A percentile compares a stretch with the other conserved stretches of the same genome.
Evolutionary conservation across 495 filamentous ascomycete species (phyloP).

Genomic region (Aspergillus panamensis): DNA sequence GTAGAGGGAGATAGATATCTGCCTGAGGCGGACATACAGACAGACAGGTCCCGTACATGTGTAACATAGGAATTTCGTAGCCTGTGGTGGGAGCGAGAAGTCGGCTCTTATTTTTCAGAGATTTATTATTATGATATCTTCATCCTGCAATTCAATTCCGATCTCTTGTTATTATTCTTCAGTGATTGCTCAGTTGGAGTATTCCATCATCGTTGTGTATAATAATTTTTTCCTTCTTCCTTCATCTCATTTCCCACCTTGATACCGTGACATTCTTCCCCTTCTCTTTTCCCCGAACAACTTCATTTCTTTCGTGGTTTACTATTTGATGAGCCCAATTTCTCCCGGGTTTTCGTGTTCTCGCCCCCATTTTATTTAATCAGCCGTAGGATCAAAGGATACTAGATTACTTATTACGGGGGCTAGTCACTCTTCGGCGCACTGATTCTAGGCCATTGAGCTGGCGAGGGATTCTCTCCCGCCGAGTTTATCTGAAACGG

Average conservation of each 20-base stretch:
- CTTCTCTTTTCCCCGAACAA: too few relatives aligned
- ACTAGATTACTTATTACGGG: not conserved
- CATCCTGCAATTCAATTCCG: too few relatives aligned
- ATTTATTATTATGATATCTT: too few relatives aligned
- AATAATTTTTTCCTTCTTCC: too few relatives aligned
- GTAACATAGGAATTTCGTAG: not conserved
- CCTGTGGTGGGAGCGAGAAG: not conserved
- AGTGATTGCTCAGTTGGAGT: too few relatives aligned
- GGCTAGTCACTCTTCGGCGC: not conserved
- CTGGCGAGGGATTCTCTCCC: conserved; percentile 16
- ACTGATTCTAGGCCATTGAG: conserved; percentile 9
- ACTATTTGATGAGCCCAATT: not conserved
- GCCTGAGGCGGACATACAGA: not conserved
- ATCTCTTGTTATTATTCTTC: too few relatives aligned
- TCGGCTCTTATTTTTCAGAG: too few relatives aligned
- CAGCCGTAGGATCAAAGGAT: not conserved
- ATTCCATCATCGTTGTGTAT: too few relatives aligned
- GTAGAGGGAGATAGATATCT: not conserved
- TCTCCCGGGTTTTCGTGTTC: not conserved
- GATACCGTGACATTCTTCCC: too few relatives aligned
- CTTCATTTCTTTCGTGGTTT: too few relatives aligned
- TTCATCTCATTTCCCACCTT: too few relatives aligned
- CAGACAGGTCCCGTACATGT: not conserved
- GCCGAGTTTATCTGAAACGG: conserved; percentile 26
- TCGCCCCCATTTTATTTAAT: not conserved